A percentile compares a stretch with the other conserved stretches of the same genome.
Conservation (phyloP, 116 monocot species). For the Zostera marina region DNA sequence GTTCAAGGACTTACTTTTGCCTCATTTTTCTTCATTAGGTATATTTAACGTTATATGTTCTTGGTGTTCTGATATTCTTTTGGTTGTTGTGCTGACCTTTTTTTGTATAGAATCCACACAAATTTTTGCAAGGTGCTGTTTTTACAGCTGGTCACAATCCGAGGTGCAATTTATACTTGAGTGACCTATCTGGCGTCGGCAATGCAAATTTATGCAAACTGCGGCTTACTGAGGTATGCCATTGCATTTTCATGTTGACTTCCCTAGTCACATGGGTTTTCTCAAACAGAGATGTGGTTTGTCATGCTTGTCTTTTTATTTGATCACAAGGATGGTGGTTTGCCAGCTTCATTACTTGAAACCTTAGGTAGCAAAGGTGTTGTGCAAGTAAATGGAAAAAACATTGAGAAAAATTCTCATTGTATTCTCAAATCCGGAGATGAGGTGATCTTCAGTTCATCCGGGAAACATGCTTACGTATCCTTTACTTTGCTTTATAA, state of each 20-base stretch:
- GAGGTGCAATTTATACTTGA: constrained; percentile 55
- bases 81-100: constrained; percentile 14
- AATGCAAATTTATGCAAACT: constrained; percentile 57
- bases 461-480: constrained; percentile 93
- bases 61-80: background rate
- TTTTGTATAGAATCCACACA: constrained; percentile 49
- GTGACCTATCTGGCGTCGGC: constrained; percentile 49
- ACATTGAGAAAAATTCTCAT: constrained; percentile 27
- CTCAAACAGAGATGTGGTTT: background rate
- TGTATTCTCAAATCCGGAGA: constrained; percentile 58
- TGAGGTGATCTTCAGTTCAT: constrained; percentile 74
- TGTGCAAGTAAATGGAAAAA: constrained; percentile 66
- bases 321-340: constrained; percentile 32
- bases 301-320: constrained; percentile 10
- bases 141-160: constrained; percentile 73
- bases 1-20: background rate
- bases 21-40: background rate
- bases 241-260: background rate
- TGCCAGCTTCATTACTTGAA: constrained; percentile 38
- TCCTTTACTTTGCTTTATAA: constrained; percentile 16
- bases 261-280: background rate
- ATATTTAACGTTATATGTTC: background rate
- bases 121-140: constrained; percentile 22
- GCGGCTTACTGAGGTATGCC: constrained; percentile 47
- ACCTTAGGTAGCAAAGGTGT: constrained; percentile 58